Evolutionary conservation across 2,329 filamentous ascomycete genomes (phyloP).

Genomic region (Falciphora oryzae): DNA sequence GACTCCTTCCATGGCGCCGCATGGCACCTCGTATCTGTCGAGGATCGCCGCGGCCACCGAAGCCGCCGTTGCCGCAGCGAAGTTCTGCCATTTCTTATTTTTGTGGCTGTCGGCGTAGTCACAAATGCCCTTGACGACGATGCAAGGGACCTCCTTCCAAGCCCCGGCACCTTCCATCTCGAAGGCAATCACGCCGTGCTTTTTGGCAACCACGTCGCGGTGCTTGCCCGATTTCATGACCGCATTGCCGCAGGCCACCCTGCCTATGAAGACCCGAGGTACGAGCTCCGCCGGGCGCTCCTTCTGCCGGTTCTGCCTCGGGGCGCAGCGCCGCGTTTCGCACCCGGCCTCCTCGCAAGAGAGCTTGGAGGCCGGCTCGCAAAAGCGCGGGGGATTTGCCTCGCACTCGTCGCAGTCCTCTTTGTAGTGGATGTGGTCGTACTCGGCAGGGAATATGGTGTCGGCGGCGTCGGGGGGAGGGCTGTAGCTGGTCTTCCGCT

Average conservation of each 20-base stretch:
- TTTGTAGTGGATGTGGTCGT: not conserved
- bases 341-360: not conserved
- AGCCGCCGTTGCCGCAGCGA: constrained; percentile 30
- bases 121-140: constrained; percentile 28
- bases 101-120: constrained; percentile 36
- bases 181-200: constrained; percentile 15
- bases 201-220: not conserved
- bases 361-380: not conserved
- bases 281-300: not conserved
- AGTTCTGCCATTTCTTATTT: constrained; percentile 29
- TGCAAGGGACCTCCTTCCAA: constrained; percentile 22
- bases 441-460: not conserved
- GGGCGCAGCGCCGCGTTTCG: not conserved
- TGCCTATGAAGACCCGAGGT: not conserved
- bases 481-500: not conserved
- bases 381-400: not conserved
- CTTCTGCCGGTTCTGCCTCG: not conserved
- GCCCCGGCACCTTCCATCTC: constrained; percentile 31
- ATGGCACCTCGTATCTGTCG: not conserved
- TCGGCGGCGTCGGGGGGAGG: not conserved
- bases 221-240: not conserved
- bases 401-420: not conserved
- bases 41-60: constrained; percentile 20
- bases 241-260: not conserved
- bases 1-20: not conserved